Evolutionary conservation across 257 asterid species (phyloP), one percentile per base, ranked within the genome.

Genomic region (Orobanche coerulescens): DNA sequence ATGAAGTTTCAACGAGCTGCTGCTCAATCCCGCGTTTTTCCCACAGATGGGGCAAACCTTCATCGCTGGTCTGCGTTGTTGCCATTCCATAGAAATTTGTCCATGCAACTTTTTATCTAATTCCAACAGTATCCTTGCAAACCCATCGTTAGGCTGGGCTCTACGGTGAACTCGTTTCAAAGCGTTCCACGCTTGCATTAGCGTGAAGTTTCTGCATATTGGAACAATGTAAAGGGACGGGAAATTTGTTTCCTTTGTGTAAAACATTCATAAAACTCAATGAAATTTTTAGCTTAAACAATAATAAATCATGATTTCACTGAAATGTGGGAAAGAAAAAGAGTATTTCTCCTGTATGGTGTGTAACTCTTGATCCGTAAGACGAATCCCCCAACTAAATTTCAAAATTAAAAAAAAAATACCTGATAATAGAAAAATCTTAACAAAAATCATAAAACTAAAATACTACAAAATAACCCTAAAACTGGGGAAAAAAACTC

Each of bases 131-230:
- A 84, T 81, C 81, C 76, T 83, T 0, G 97, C 96, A 61, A 93
- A 93, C 1, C 98, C 98, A 65, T 93, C 98, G 6, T 89, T 93
- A 3, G 98, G 98, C 71, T 93, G 98, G 62, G 98, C 98, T 71
- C 97, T 79, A 1, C 97, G 82, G 64, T 93, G 98, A 39, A 79
- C 95, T 73, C 78, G 75, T 78, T 81, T 93, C 74, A 93, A 73
- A 15, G 82, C 70, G 39, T 81, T 89, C 98, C 98, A 93, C 1
- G 98, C 97, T 66, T 81, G 82, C 80, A 82, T 47, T 46, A 93
- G 70, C 12, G 89, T 83, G 11, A 58, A 78, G 65, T 84, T 86
- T 75, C 98, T 93, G 83, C 85, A 84, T 23, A 1, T n/a, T n/a
- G n/a, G 30, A 60, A 67, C 19, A 57, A 25, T 31, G 49, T 43